Percentiles rank a stretch among this genome's conserved stretches.
phyloP scores from a whole-genome alignment of 306 rosid species.

The Trifolium fragiferum region DNA sequence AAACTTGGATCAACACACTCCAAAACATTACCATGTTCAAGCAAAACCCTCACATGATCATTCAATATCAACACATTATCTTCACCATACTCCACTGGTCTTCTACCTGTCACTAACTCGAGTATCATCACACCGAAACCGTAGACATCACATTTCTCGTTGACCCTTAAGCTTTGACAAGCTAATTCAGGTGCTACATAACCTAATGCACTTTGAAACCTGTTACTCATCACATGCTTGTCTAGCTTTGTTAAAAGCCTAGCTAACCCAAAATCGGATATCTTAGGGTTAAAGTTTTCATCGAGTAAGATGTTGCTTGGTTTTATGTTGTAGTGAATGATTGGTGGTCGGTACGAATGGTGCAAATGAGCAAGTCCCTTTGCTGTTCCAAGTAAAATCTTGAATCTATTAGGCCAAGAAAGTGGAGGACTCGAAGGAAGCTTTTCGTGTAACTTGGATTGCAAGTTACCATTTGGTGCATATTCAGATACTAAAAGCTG shows the following conservation, averaged over 20 bases:
- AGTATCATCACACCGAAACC: constrained; percentile 81
- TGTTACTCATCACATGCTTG: constrained; percentile 68
- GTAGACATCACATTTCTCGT: constrained; percentile 81
- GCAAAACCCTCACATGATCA: constrained; percentile 72
- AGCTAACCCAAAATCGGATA: constrained; percentile 77
- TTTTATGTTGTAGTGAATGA: constrained; percentile 80
- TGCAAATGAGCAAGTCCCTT: constrained; percentile 80
- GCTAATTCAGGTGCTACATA: constrained; percentile 87
- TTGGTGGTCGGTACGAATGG: constrained; percentile 68
- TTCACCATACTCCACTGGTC: constrained; percentile 87
- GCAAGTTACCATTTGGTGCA: constrained; percentile 74
- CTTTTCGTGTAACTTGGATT: constrained; percentile 72
- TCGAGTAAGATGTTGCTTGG: constrained; percentile 84
- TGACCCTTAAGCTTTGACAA: constrained; percentile 82
- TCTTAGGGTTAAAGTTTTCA: constrained; percentile 61
- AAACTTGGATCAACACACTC: constrained; percentile 69
- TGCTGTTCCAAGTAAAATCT: constrained; percentile 77
- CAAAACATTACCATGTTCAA: constrained; percentile 77
- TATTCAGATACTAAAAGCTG: constrained; percentile 71
- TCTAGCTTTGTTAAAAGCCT: constrained; percentile 70
- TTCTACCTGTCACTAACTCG: constrained; percentile 80
- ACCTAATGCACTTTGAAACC: constrained; percentile 77
- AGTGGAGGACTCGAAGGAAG: constrained; percentile 65
- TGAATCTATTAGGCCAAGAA: constrained; percentile 74
- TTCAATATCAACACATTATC: constrained; percentile 75